These are phyloP conservation scores for Fusarium caatingaense DNA, from an alignment of 2,329 filamentous ascomycete species.

Conservation along the genomic window DNA sequence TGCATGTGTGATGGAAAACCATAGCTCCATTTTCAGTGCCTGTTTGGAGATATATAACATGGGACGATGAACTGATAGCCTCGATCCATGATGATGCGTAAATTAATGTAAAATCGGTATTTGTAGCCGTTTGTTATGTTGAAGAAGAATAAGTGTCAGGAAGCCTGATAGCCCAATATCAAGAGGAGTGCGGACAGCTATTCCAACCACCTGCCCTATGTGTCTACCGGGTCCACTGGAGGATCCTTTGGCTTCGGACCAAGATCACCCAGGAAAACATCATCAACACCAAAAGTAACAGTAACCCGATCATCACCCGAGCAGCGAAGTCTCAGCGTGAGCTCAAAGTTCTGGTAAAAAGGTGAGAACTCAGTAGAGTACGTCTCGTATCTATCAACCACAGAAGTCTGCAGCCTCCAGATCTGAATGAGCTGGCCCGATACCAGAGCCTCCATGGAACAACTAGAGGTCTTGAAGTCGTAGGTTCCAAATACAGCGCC, in stretches of 20 bases:
- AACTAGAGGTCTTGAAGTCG: not conserved
- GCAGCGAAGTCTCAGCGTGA: slow-evolving; percentile 1
- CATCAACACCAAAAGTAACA: not conserved
- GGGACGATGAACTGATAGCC: too few species aligned
- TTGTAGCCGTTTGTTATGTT: too few species aligned
- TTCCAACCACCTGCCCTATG: too few species aligned
- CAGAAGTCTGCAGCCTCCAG: not conserved
- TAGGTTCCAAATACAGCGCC: not conserved
- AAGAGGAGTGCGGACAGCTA: too few species aligned
- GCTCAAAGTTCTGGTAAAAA: not conserved
- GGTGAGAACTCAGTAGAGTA: not conserved
- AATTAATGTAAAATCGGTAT: too few species aligned
- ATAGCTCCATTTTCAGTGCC: too few species aligned
- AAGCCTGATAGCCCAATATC: too few species aligned
- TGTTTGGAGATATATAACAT: too few species aligned
- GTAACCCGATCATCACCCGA: not conserved
- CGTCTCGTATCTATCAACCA: not conserved
- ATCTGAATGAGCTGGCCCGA: fast-evolving
- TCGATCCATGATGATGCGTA: too few species aligned
- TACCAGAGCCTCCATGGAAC: not conserved
- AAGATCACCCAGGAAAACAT: not conserved
- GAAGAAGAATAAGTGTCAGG: too few species aligned
- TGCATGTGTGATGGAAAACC: too few species aligned
- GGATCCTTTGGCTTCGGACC: not conserved
- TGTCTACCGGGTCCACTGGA: too few species aligned